Conservation (phyloP, 2,329 filamentous ascomycete species). For the Sporothrix globosa region DNA sequence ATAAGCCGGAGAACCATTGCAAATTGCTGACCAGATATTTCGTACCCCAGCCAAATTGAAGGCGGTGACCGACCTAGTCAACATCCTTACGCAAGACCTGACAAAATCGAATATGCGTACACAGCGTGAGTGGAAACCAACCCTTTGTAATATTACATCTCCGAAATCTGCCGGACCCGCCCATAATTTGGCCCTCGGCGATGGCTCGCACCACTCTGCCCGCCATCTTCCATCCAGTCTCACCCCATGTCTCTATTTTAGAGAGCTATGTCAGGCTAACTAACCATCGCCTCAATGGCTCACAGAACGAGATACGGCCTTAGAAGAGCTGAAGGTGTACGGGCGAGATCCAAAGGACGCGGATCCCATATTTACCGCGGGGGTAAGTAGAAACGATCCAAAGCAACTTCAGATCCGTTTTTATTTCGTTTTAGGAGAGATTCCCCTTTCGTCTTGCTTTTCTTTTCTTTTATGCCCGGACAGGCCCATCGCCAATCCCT, state of each 20-base stretch:
- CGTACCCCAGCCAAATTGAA: constrained; percentile 64
- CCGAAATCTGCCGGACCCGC: constrained; percentile 27
- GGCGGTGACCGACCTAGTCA: constrained; percentile 67
- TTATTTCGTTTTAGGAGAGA: background rate
- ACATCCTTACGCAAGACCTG: constrained; percentile 65
- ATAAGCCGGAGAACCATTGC: background rate
- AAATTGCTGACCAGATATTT: constrained; percentile 18
- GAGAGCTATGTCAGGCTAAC: background rate
- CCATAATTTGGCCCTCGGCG: constrained; percentile 23
- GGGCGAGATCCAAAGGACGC: constrained; percentile 73
- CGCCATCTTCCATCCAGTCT: background rate
- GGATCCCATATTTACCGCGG: constrained; percentile 80
- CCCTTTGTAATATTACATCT: constrained; percentile 12
- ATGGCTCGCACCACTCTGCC: constrained; percentile 25
- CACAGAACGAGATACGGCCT: constrained; percentile 63
- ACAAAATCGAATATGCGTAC: constrained; percentile 60
- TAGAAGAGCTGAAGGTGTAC: constrained; percentile 76
- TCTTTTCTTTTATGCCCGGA: background rate
- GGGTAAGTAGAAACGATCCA: constrained; percentile 53
- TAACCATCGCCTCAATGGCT: constrained; percentile 2
- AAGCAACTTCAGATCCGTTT: background rate
- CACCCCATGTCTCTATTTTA: background rate
- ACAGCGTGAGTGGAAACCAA: constrained; percentile 55
- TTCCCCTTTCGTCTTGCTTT: constrained; percentile 8
- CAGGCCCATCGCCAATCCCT: background rate